These are phyloP conservation scores for Talaromyces amestolkiae DNA, from an alignment of 2,329 filamentous ascomycete genomes.

Conservation along the genomic window DNA sequence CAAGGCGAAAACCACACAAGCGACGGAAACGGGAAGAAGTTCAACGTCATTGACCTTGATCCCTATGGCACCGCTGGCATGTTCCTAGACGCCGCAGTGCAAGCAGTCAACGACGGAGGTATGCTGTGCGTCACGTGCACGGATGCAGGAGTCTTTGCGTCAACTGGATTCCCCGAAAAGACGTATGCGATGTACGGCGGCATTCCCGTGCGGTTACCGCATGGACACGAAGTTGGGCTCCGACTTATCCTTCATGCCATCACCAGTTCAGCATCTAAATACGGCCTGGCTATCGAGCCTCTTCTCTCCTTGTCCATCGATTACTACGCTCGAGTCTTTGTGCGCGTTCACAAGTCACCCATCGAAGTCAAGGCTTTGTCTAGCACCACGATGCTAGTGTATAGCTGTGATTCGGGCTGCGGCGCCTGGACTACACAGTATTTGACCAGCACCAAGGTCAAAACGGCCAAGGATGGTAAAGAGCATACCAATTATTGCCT, in stretches of 20 bases:
- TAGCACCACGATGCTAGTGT: conserved; percentile 88
- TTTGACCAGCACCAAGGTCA: conserved; percentile 66
- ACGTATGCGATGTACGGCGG: conserved; percentile 92
- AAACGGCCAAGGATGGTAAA: conserved; percentile 67
- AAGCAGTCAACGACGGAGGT: conserved; percentile 82
- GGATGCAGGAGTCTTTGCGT: conserved; percentile 92
- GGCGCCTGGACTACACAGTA: conserved; percentile 86
- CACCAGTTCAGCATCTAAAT: conserved; percentile 74
- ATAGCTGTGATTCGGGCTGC: conserved; percentile 86
- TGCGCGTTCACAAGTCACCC: conserved; percentile 74
- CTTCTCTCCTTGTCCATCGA: conserved; percentile 91
- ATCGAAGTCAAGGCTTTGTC: conserved; percentile 86
- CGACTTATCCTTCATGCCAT: conserved; percentile 82
- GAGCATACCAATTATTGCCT: conserved; percentile 76
- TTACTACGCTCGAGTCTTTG: conserved; percentile 88
- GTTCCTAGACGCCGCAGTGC: conserved; percentile 87
- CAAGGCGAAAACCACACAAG: conserved; percentile 35
- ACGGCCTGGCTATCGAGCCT: conserved; percentile 86
- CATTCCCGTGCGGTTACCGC: conserved; percentile 75
- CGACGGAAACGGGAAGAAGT: conserved; percentile 51
- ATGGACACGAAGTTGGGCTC: conserved; percentile 85
- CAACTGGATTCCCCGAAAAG: conserved; percentile 91
- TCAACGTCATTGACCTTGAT: conserved; percentile 94
- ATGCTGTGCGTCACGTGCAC: conserved; percentile 95
- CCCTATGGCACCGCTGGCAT: conserved; percentile 91